Evolutionary conservation across 2,329 filamentous ascomycete genomes (phyloP), one percentile per base, ranked within the genome.

Genomic region (Beauveria australis): DNA sequence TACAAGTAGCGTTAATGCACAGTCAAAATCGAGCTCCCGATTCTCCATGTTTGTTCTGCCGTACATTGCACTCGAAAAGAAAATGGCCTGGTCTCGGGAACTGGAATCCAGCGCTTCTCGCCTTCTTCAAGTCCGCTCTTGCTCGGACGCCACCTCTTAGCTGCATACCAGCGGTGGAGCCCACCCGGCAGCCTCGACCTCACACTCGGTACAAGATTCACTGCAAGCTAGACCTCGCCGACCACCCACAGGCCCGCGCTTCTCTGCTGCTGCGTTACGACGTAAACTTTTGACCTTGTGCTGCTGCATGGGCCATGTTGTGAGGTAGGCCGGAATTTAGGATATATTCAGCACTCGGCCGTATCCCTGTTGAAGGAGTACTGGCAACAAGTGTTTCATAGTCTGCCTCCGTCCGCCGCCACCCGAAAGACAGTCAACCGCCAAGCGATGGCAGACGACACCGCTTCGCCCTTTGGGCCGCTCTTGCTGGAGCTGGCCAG

Each of bases 401-500:
- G 10, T 37, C 37, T 14, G 4, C 10, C 24, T 18, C 7, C n/a
- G 9, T n/a, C 41, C 19, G 44, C 26, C 44, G n/a, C 44, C 19
- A 28, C 54, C 19, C 44, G n/a, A 41, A 28, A 16, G 24, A 48
- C 41, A 43, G 33, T 41, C 24, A 30, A 26, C 59, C 55, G 49
- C 53, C 59, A 64, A 65, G 57, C 33, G 66, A 73, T 74, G 72
- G 66, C 70, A 62, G 69, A 73, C 41, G 69, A 70, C 61, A 67
- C 67, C 66, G 66, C 70, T 55, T 80, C 78, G 69, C 76, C 79
- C 26, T 80, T 84, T 68, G 74, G 76, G 60, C 73, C 76, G 33
- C 74, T 96, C 65, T 82, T 89, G 72, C 86, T 86, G 67, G 91
- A 95, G 71, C 83, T 94, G 66, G 82, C 86, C 66, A 84, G 86